A percentile compares a stretch with the other conserved stretches of the same genome.
These are phyloP conservation scores for Phascolomyces articulosus DNA, from an alignment of 371 early-diverging fungal genomes.

Conservation along the genomic window DNA sequence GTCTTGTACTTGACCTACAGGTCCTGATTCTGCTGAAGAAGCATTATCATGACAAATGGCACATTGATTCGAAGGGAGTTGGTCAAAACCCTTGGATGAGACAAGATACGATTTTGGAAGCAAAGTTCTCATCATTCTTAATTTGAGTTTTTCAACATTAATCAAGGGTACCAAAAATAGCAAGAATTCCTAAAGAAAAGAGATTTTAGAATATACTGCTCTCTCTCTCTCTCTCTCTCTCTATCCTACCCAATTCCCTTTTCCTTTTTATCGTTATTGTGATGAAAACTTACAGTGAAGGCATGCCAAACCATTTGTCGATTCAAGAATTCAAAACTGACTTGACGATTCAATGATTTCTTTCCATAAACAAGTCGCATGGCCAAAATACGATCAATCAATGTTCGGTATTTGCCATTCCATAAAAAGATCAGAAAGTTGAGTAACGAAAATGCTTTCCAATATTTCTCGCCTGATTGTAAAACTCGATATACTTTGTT, in stretches of 20 bases:
- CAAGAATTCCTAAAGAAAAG: constrained; percentile 75
- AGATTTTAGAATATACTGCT: too few species aligned
- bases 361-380: constrained; percentile 85
- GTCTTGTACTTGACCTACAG: constrained; percentile 32
- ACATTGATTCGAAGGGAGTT: constrained; percentile 68
- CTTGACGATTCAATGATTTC: constrained; percentile 74
- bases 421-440: constrained; percentile 87
- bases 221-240: too few species aligned
- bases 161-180: constrained; percentile 86
- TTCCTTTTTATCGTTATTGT: too few species aligned
- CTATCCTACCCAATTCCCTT: too few species aligned
- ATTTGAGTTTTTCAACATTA: constrained; percentile 75
- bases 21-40: constrained; percentile 31
- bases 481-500: constrained; percentile 67
- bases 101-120: constrained; percentile 58
- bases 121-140: constrained; percentile 56
- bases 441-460: constrained; percentile 64
- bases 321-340: constrained; percentile 92
- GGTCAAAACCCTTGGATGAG: constrained; percentile 56
- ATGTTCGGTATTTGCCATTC: constrained; percentile 81
- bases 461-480: constrained; percentile 69
- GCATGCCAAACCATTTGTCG: constrained; percentile 95
- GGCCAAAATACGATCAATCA: constrained; percentile 77
- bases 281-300: constrained; percentile 71
- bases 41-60: constrained; percentile 70